These are phyloP conservation scores for Candida nemodendra DNA, from an alignment of 805 yeast species.

Conservation along the genomic window DNA sequence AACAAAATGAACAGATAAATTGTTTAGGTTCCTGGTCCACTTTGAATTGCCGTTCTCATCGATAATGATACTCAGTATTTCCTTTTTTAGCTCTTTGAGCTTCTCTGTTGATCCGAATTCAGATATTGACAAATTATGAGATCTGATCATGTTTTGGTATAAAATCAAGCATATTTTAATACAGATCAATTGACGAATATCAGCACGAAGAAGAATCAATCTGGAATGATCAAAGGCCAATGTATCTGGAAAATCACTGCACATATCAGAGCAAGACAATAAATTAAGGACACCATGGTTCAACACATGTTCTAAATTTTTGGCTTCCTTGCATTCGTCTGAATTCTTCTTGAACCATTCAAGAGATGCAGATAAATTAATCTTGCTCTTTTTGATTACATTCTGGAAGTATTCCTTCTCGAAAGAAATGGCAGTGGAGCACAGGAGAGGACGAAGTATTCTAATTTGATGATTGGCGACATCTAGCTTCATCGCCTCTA, in stretches of 20 bases:
- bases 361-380: slow-evolving; percentile 57
- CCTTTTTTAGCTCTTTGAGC: slow-evolving; percentile 56
- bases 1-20: slow-evolving; percentile 67
- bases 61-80: slow-evolving; percentile 73
- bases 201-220: slow-evolving; percentile 74
- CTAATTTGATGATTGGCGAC: slow-evolving; percentile 94
- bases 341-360: slow-evolving; percentile 58
- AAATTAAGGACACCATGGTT: slow-evolving; percentile 58
- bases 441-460: slow-evolving; percentile 75
- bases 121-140: slow-evolving; percentile 30
- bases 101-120: slow-evolving; percentile 39
- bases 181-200: slow-evolving; percentile 81
- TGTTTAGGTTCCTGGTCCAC: slow-evolving; percentile 81
- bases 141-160: slow-evolving; percentile 62
- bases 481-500: slow-evolving; percentile 93
- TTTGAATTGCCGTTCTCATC: slow-evolving; percentile 85
- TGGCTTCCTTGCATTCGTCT: slow-evolving; percentile 13
- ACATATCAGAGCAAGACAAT: slow-evolving; percentile 77
- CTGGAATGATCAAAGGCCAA: slow-evolving; percentile 83
- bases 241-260: slow-evolving; percentile 77
- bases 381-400: slow-evolving; percentile 51
- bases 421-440: slow-evolving; percentile 84
- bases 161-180: slow-evolving; percentile 69
- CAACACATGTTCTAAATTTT: slow-evolving; percentile 33
- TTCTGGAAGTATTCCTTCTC: slow-evolving; percentile 79